Conservation (phyloP, 208 protist genomes). For the Leishmania turanica region DNA sequence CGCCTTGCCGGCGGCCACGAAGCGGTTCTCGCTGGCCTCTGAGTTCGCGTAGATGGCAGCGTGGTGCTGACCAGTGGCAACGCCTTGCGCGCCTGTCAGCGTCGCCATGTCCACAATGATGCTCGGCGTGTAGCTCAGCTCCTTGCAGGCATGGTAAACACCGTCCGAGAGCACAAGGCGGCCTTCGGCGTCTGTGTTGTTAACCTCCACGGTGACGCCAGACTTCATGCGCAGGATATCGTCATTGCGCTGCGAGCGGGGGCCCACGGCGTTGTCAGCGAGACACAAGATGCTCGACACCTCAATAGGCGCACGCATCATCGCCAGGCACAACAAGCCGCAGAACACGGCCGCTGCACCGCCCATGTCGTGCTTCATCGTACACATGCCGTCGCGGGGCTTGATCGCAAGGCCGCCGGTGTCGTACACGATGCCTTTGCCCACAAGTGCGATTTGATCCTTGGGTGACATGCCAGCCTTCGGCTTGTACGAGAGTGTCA, state of each 20-base stretch:
- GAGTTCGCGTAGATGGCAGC: constrained; percentile 85
- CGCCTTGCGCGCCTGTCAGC: constrained; percentile 88
- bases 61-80: constrained; percentile 81
- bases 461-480: constrained; percentile 43
- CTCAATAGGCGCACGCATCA: constrained; percentile 43
- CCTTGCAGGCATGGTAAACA: constrained; percentile 83
- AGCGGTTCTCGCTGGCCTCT: constrained; percentile 60
- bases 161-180: constrained; percentile 92
- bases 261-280: constrained; percentile 91
- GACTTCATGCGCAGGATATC: constrained; percentile 91
- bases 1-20: constrained; percentile 45
- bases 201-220: constrained; percentile 90
- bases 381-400: constrained; percentile 68
- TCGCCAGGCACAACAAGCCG: constrained; percentile 66
- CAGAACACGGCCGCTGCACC: constrained; percentile 87
- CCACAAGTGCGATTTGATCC: constrained; percentile 81
- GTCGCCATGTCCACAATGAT: constrained; percentile 93
- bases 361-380: constrained; percentile 94
- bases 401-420: constrained; percentile 91
- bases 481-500: constrained; percentile 81
- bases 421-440: constrained; percentile 95
- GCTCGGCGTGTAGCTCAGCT: constrained; percentile 77
- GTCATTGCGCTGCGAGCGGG: constrained; percentile 77
- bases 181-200: constrained; percentile 94
- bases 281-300: constrained; percentile 77